phyloP scores from a whole-genome alignment of 441 rosid species.

The Mallotus repandus region DNA sequence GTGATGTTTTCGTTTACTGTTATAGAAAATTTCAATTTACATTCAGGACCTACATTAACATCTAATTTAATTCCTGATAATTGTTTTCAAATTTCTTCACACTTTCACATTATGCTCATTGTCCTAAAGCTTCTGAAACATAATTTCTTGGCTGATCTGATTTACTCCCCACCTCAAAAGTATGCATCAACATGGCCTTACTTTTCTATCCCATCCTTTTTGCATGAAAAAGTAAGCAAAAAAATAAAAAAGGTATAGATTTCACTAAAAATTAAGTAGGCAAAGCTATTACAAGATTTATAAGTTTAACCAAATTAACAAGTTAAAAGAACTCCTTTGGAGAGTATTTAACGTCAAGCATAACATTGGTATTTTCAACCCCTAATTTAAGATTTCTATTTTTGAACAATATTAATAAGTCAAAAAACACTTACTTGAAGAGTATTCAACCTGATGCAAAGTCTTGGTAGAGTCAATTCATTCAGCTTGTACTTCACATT shows the following conservation, averaged over 20 bases:
- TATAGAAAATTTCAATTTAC: neutral
- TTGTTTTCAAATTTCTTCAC: neutral
- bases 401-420: conserved; percentile 11
- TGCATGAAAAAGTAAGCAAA: neutral
- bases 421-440: conserved; percentile 60
- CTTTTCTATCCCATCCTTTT: neutral
- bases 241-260: neutral
- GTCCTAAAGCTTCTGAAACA: neutral
- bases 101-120: conserved; percentile 1
- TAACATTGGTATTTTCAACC: neutral
- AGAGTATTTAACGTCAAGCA: neutral
- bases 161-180: neutral
- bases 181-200: neutral
- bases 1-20: too few relatives aligned
- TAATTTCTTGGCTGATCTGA: neutral
- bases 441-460: conserved; percentile 89
- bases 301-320: neutral
- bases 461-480: conserved; percentile 71
- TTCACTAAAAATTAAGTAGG: neutral
- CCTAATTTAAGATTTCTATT: neutral
- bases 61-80: neutral
- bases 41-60: neutral
- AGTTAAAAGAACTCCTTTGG: neutral
- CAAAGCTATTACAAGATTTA: neutral
- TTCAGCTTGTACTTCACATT: conserved; percentile 52